Conservation (phyloP, 305 asterid genomes). For the Fraxinus albicans region DNA sequence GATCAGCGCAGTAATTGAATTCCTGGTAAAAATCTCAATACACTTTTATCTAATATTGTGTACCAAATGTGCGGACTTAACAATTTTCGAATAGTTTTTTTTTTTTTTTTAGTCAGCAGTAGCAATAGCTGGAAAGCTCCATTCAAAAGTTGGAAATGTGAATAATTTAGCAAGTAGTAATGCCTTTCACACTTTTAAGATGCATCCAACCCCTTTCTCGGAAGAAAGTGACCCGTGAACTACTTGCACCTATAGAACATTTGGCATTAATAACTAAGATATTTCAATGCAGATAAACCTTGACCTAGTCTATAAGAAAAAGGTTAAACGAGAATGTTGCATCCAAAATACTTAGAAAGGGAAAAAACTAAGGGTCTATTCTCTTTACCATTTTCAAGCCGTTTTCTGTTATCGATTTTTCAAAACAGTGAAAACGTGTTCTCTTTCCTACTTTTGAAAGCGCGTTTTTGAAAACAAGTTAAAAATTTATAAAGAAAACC, state of each 20-base stretch:
- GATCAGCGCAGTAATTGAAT: conserved; percentile 57
- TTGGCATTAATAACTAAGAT: neutral
- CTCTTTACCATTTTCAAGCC: no score
- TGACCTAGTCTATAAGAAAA: neutral
- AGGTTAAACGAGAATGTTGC: neutral
- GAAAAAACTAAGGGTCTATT: no score
- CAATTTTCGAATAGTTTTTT: neutral
- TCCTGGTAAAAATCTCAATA: conserved; percentile 46
- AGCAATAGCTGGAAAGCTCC: neutral
- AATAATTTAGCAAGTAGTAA: conserved; percentile 5
- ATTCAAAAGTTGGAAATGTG: conserved; percentile 18
- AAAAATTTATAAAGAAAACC: no score
- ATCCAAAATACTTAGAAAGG: neutral
- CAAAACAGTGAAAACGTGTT: no score
- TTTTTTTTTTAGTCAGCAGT: neutral
- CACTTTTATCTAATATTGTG: neutral
- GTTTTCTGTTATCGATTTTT: no score
- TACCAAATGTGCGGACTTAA: neutral
- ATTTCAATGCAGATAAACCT: neutral
- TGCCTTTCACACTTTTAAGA: conserved; percentile 11
- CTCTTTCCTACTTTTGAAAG: no score
- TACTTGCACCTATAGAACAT: neutral
- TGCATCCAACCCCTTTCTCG: conserved; percentile 7
- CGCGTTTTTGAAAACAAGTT: no score
- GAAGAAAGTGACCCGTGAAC: neutral